Evolutionary conservation across 257 asterid species (phyloP).

Genomic region (Przewalskia tangutica): DNA sequence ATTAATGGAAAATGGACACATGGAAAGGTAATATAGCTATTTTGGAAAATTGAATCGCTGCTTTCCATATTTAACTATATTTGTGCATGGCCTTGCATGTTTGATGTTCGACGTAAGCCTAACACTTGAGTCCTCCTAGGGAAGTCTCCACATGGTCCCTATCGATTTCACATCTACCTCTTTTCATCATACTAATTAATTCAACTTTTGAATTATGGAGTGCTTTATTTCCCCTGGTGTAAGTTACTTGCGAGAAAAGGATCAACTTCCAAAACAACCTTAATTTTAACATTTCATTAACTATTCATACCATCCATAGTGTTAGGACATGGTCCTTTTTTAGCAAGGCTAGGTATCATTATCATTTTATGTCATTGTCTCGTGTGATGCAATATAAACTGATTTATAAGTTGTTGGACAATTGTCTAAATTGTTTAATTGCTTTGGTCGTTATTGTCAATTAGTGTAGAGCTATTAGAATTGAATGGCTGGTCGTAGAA

Average conservation of each 20-base stretch:
- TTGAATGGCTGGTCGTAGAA: background rate
- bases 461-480: background rate
- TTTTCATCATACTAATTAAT: background rate
- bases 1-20: constrained; percentile 15
- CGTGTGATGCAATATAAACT: background rate
- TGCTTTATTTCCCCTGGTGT: constrained; percentile 2
- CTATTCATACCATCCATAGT: background rate
- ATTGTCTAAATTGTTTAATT: background rate
- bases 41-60: constrained; percentile 39
- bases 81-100: constrained; percentile 21
- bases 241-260: background rate
- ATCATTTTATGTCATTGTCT: background rate
- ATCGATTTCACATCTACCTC: background rate
- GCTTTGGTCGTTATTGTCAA: background rate
- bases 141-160: constrained; percentile 24
- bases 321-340: background rate
- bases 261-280: background rate
- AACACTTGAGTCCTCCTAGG: constrained; percentile 14
- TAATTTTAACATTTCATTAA: background rate
- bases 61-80: constrained; percentile 39
- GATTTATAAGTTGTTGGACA: background rate
- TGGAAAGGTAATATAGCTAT: constrained; percentile 22
- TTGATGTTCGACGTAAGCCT: constrained; percentile 23
- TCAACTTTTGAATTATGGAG: background rate
- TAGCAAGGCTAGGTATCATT: background rate